Conservation (phyloP, 208 protist genomes). For the Acanthamoeba triangularis region DNA sequence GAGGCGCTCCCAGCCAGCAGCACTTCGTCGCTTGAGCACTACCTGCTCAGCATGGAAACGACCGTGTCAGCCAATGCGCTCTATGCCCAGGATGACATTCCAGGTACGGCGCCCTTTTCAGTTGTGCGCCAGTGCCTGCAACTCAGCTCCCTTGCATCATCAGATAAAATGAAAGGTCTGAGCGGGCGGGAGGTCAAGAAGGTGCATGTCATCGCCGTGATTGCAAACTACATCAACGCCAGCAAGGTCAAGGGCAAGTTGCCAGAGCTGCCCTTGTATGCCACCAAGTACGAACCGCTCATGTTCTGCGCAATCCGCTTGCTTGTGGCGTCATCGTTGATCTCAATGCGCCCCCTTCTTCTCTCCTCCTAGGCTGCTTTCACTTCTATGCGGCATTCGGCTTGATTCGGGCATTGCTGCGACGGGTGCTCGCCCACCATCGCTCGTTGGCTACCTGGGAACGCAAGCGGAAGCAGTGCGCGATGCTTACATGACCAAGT, state of each 20-base stretch:
- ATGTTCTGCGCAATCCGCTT: neutral
- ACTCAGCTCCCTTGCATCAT: too few relatives aligned
- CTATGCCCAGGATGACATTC: neutral
- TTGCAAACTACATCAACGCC: neutral
- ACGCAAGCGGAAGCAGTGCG: slow-evolving; percentile 25
- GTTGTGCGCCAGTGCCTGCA: too few relatives aligned
- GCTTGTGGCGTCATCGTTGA: neutral
- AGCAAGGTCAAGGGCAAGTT: neutral
- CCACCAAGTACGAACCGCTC: neutral
- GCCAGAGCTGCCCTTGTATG: neutral
- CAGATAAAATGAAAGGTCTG: neutral
- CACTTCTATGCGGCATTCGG: slow-evolving; percentile 35
- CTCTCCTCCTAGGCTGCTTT: neutral
- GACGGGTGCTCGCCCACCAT: slow-evolving; percentile 40
- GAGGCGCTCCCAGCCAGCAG: neutral
- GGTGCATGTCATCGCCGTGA: neutral
- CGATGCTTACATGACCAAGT: slow-evolving; percentile 17
- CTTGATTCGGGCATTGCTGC: neutral
- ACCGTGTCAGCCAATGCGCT: neutral
- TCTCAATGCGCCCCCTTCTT: neutral
- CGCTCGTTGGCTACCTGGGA: slow-evolving; percentile 44
- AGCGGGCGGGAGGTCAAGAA: neutral
- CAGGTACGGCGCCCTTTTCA: neutral
- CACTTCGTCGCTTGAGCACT: slow-evolving; percentile 35
- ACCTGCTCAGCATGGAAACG: neutral